Evolutionary conservation across 2,329 filamentous ascomycete species (phyloP).

Genomic region (Ceratocystis colombiana): DNA sequence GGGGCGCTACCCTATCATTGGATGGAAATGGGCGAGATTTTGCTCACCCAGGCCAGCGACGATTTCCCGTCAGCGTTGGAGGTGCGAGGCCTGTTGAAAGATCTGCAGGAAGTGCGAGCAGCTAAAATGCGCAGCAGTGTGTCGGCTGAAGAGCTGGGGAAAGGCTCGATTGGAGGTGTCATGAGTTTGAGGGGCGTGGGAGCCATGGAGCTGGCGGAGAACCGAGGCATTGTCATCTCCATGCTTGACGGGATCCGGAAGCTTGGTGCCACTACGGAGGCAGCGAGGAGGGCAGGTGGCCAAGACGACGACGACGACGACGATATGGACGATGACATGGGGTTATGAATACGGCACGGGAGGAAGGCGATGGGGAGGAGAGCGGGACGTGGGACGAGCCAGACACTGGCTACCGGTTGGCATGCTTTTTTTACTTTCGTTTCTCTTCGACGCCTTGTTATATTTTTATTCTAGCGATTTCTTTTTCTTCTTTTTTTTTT

Average conservation of each 20-base stretch:
- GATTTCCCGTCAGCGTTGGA: slow-evolving; percentile 66
- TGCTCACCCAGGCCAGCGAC: slow-evolving; percentile 75
- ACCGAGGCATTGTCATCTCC: slow-evolving; percentile 68
- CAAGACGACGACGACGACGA: slow-evolving; percentile 56
- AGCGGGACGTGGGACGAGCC: not conserved
- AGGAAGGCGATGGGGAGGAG: not conserved
- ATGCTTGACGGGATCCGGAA: slow-evolving; percentile 82
- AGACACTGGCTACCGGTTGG: no score
- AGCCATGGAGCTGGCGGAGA: slow-evolving; percentile 85
- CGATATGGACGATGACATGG: slow-evolving; percentile 34
- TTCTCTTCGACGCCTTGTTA: no score
- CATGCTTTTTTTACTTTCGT: no score
- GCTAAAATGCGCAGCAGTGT: slow-evolving; percentile 77
- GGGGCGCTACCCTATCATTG: slow-evolving; percentile 84
- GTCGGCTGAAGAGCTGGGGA: slow-evolving; percentile 56
- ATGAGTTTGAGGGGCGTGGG: slow-evolving; percentile 65
- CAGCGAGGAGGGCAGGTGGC: slow-evolving; percentile 62
- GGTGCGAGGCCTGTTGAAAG: slow-evolving; percentile 64
- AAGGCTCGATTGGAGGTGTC: slow-evolving; percentile 50
- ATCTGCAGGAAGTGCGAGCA: slow-evolving; percentile 76
- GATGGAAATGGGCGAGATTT: slow-evolving; percentile 79
- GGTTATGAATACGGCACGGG: slow-evolving; percentile 4
- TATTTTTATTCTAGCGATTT: no score
- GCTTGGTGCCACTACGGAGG: slow-evolving; percentile 72
- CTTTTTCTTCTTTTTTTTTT: no score